These are phyloP conservation scores for Boletus calvinii DNA, from an alignment of 1,284 basidiomycete species.

Conservation along the genomic window DNA sequence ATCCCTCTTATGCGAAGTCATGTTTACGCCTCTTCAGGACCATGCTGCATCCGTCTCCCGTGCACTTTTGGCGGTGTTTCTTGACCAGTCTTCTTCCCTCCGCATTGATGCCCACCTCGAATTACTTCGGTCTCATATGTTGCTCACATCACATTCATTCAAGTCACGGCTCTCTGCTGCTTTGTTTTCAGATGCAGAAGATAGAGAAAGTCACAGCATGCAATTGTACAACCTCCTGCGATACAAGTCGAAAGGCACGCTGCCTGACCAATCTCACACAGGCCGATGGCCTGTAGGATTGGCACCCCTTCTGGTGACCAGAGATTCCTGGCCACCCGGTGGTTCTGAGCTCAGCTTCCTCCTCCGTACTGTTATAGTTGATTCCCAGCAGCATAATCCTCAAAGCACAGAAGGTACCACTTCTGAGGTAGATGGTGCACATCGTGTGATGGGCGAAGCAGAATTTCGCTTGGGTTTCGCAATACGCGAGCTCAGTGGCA, in stretches of 20 bases:
- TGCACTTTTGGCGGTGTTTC: slow-evolving; percentile 58
- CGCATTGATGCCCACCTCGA: slow-evolving; percentile 62
- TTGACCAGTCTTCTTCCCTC: slow-evolving; percentile 52
- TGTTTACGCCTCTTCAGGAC: slow-evolving; percentile 54
- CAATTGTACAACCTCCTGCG: slow-evolving; percentile 38
- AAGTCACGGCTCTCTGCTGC: slow-evolving; percentile 61
- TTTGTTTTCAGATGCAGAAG: slow-evolving; percentile 66
- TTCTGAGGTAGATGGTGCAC: slow-evolving; percentile 22
- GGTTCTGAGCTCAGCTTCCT: slow-evolving; percentile 81
- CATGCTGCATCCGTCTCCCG: slow-evolving; percentile 61
- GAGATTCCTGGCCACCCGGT: slow-evolving; percentile 80
- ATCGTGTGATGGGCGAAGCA: slow-evolving; percentile 56
- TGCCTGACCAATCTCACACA: slow-evolving; percentile 9
- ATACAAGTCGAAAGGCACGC: slow-evolving; percentile 27
- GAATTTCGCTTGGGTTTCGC: slow-evolving; percentile 82
- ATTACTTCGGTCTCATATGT: slow-evolving; percentile 66
- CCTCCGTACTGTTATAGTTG: slow-evolving; percentile 76
- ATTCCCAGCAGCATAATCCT: slow-evolving; percentile 52
- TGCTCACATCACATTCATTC: slow-evolving; percentile 66
- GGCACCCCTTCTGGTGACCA: slow-evolving; percentile 64
- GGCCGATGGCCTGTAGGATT: slow-evolving; percentile 70
- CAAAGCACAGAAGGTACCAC: background rate
- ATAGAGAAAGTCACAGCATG: slow-evolving; percentile 40
- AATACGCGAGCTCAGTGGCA: slow-evolving; percentile 66
- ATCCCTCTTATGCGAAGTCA: slow-evolving; percentile 53